Conservation (phyloP, 139 green algal genomes). For the Chlamydomonas schloesseri region DNA sequence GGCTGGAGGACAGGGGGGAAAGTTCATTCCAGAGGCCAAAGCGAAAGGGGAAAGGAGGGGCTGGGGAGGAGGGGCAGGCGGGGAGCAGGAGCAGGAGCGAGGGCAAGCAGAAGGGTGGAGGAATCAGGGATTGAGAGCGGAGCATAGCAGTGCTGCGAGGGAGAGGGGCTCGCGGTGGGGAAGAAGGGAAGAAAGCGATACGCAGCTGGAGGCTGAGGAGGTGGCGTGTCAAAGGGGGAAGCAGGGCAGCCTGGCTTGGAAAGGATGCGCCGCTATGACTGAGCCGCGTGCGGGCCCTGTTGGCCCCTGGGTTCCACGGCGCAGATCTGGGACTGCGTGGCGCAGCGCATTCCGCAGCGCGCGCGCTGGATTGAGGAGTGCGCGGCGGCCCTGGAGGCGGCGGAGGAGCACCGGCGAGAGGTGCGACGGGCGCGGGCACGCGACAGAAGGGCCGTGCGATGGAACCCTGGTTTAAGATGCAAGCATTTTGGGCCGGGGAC, state of each 20-base stretch:
- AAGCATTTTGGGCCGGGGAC: too few species aligned
- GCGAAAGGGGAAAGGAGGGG: not conserved
- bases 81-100: not conserved
- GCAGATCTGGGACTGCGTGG: conserved; percentile 59
- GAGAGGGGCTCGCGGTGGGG: not conserved
- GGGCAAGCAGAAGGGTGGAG: not conserved
- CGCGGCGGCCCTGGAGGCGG: conserved; percentile 45
- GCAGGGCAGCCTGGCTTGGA: too few species aligned
- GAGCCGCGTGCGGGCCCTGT: too few species aligned
- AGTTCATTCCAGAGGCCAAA: not conserved
- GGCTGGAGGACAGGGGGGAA: not conserved
- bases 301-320: not conserved
- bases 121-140: not conserved
- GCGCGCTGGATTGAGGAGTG: conserved; percentile 50
- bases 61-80: not conserved
- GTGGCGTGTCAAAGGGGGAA: not conserved
- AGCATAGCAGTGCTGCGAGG: not conserved
- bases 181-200: not conserved
- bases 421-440: too few species aligned
- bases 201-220: too few species aligned
- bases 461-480: too few species aligned
- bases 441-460: too few species aligned
- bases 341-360: conserved; percentile 36
- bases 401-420: conserved; percentile 51
- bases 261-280: too few species aligned